A percentile compares a stretch with the other conserved stretches of the same genome.
These are phyloP conservation scores for Trichophyton benhamiae DNA, from an alignment of 2,329 filamentous ascomycete genomes.

Conservation along the genomic window DNA sequence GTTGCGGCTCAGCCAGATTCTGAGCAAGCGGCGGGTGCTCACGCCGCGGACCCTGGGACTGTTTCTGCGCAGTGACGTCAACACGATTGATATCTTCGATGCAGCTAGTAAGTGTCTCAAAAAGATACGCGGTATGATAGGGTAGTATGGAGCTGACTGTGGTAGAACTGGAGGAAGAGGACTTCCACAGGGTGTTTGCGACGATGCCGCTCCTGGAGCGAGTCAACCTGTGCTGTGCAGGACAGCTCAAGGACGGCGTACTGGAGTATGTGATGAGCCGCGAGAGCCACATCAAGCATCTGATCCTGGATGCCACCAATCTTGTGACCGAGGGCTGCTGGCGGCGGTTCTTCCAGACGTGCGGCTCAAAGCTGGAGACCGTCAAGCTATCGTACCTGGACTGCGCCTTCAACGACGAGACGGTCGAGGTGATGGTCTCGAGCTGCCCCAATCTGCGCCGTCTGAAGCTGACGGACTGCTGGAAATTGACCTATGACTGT, in stretches of 20 bases:
- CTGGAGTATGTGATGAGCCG: constrained; percentile 70
- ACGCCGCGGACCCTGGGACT: constrained; percentile 35
- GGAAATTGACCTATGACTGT: constrained; percentile 54
- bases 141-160: constrained; percentile 4
- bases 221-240: constrained; percentile 69
- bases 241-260: constrained; percentile 78
- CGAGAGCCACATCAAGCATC: constrained; percentile 52
- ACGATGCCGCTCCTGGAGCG: constrained; percentile 55
- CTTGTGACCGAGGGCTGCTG: constrained; percentile 66
- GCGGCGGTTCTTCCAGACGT: constrained; percentile 54
- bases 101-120: constrained; percentile 38
- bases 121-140: neutral
- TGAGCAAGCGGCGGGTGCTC: constrained; percentile 50
- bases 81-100: constrained; percentile 48
- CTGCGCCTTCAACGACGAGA: constrained; percentile 63
- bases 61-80: constrained; percentile 41
- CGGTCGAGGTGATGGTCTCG: constrained; percentile 48
- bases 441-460: constrained; percentile 57
- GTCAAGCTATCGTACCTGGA: constrained; percentile 78
- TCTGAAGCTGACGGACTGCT: constrained; percentile 72
- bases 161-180: constrained; percentile 55
- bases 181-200: constrained; percentile 71
- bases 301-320: constrained; percentile 76
- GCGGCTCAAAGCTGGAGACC: constrained; percentile 52
- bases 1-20: constrained; percentile 48